These are phyloP conservation scores for Saccharum officinarum DNA, from an alignment of 176 grass and related monocot species.

Conservation along the genomic window DNA sequence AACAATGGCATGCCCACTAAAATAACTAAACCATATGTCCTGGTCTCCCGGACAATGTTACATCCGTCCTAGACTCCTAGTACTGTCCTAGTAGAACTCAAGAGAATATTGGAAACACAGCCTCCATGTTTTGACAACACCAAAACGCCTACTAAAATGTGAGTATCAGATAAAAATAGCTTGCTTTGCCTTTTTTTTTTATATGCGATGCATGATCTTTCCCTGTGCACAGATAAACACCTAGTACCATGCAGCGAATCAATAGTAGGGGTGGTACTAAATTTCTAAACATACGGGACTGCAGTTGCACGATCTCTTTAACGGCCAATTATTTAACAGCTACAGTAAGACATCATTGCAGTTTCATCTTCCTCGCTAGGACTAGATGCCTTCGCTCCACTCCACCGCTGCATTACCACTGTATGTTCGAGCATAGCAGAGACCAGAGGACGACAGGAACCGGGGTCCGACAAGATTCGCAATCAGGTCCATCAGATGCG, in stretches of 20 bases:
- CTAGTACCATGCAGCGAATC: neutral
- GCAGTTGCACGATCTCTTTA: neutral
- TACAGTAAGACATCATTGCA: constrained; percentile 26
- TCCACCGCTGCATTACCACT: neutral
- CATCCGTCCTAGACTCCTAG: neutral
- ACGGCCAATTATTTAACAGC: neutral
- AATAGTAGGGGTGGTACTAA: neutral
- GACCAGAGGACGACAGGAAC: constrained; percentile 16
- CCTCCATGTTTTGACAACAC: neutral
- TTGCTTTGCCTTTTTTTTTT: neutral
- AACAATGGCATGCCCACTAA: neutral
- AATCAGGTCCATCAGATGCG: constrained; percentile 27
- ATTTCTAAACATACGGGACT: neutral
- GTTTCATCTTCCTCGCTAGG: constrained; percentile 12
- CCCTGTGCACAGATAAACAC: neutral
- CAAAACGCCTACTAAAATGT: neutral
- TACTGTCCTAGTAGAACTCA: neutral
- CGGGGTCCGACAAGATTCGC: constrained; percentile 36
- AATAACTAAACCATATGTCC: constrained; percentile 13
- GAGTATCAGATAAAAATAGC: neutral
- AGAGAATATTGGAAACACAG: neutral
- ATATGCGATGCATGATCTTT: neutral
- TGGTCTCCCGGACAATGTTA: neutral
- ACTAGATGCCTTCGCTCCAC: neutral
- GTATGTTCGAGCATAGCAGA: constrained; percentile 13